These are phyloP conservation scores for Colletotrichum shisoi DNA, from an alignment of 2,329 filamentous ascomycete genomes.

Conservation along the genomic window DNA sequence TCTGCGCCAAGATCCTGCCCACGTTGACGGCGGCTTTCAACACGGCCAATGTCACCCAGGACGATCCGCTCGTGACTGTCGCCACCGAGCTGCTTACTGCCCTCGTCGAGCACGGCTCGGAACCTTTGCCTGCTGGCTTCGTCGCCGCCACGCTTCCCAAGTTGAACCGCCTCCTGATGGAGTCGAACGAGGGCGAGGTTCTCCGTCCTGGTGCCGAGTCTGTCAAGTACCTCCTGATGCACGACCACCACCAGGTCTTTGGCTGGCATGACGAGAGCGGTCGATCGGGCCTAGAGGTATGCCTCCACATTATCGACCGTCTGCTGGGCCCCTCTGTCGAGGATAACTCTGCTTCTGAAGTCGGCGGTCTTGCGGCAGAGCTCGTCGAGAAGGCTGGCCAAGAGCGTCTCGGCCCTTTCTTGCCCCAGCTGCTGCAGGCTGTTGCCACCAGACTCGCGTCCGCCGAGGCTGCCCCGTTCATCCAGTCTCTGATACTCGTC, in stretches of 20 bases:
- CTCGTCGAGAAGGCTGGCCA: slow-evolving; percentile 94
- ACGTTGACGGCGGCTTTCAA: slow-evolving; percentile 89
- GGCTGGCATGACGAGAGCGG: slow-evolving; percentile 82
- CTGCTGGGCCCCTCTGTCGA: slow-evolving; percentile 84
- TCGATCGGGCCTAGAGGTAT: slow-evolving; percentile 85
- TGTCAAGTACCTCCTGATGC: slow-evolving; percentile 86
- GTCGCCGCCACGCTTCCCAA: slow-evolving; percentile 87
- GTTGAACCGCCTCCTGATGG: slow-evolving; percentile 80
- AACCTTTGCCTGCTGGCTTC: slow-evolving; percentile 86
- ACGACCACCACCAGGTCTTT: slow-evolving; percentile 90
- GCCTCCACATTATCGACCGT: slow-evolving; percentile 89
- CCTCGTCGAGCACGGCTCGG: slow-evolving; percentile 80
- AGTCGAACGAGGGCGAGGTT: slow-evolving; percentile 85
- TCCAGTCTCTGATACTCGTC: slow-evolving; percentile 93
- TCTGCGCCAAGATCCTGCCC: slow-evolving; percentile 87
- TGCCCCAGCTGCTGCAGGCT: slow-evolving; percentile 86
- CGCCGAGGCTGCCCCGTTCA: slow-evolving; percentile 85
- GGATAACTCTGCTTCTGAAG: slow-evolving; percentile 93
- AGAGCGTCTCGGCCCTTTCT: slow-evolving; percentile 86
- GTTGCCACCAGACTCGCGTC: slow-evolving; percentile 85
- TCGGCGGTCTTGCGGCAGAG: slow-evolving; percentile 91
- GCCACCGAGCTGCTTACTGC: slow-evolving; percentile 85
- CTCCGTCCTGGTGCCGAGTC: slow-evolving; percentile 85
- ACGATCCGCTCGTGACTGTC: slow-evolving; percentile 78
- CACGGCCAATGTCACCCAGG: slow-evolving; percentile 82